phyloP scores from a whole-genome alignment of 371 early-diverging fungal species.

The Rhizopus delemar region DNA sequence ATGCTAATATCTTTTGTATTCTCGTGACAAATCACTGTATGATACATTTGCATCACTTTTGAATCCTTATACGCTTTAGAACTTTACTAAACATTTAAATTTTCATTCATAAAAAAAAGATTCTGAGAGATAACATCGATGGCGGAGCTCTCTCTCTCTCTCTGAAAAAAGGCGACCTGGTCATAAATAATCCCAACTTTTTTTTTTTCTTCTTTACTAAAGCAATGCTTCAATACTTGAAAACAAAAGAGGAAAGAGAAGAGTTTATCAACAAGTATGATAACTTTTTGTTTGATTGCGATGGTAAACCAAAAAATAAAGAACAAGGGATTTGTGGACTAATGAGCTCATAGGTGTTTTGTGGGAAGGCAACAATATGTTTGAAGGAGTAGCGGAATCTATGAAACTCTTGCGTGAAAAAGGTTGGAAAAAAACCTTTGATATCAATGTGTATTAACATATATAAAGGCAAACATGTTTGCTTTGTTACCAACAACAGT shows the following conservation, averaged over 20 bases:
- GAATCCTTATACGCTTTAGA: too few species aligned
- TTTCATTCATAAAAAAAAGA: background rate
- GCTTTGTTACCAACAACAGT: conserved; percentile 97
- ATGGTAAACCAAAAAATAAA: conserved; percentile 62
- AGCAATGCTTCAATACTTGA: conserved; percentile 31
- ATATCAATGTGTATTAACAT: conserved; percentile 10
- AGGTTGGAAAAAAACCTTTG: conserved; percentile 45
- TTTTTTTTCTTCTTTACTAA: conserved; percentile 4
- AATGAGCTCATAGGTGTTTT: conserved; percentile 73
- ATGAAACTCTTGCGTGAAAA: conserved; percentile 68
- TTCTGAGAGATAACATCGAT: background rate
- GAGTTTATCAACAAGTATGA: conserved; percentile 69
- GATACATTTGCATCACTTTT: too few species aligned
- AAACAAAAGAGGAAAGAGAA: conserved; percentile 31
- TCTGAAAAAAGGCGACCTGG: background rate
- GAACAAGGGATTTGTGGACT: background rate
- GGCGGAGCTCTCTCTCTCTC: too few species aligned
- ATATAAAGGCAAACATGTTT: conserved; percentile 72
- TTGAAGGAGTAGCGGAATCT: conserved; percentile 71
- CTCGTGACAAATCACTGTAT: too few species aligned
- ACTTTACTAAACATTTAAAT: too few species aligned
- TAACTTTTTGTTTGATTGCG: conserved; percentile 95
- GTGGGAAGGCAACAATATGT: conserved; percentile 78
- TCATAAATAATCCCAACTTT: background rate
- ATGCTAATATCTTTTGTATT: too few species aligned